Evolutionary conservation across 2,329 filamentous ascomycete species (phyloP), one percentile per base, ranked within the genome.

Genomic region (Parastagonospora avenae): DNA sequence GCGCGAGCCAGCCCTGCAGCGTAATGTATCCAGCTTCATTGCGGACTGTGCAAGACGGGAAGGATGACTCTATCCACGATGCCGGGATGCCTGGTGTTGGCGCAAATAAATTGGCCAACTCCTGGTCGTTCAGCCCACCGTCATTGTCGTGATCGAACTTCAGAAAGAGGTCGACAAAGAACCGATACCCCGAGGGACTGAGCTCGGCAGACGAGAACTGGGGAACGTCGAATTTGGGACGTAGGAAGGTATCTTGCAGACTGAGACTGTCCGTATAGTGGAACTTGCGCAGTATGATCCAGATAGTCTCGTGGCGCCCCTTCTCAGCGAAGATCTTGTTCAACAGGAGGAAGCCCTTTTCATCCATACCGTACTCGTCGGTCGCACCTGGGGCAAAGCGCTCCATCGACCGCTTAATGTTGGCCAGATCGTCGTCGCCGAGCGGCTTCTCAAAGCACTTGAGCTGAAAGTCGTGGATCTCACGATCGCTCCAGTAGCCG

Each of bases 271-370:
- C 94, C 0, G 93, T 97, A 68, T 99, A 97, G 66, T 96, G 90
- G 64, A 96, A 96, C 61, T 94, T 92, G 50, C 94, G 85, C 55
- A 99, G 77, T 53, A 99, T 97, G 54, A 96, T 92, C 94, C 94
- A 99, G 37, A 97, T 94, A 0, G 94, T 99, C 76, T 99, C 94
- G 70, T 99, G 94, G 10, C 94, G 89, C 10, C 94, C 94, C 72
- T 97, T 97, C 71, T 97, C 93, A 0, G 92, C 94, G 71, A 97
- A 99, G 50, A 97, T 85, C 75, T 92, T 96, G 77, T 97, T 97
- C 33, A 99, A 79, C 59, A 93, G 85, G 42, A 99, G 76, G 66
- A 99, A 99, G 0, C 91, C 92, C 32, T 82, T 82, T 59, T 90
- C 84, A 57, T 92, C 89, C 59, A 99, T 90, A 1, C 93, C 94